Evolutionary conservation across 2,329 filamentous ascomycete species (phyloP).

Genomic region (Scleromitrula shiraiana): DNA sequence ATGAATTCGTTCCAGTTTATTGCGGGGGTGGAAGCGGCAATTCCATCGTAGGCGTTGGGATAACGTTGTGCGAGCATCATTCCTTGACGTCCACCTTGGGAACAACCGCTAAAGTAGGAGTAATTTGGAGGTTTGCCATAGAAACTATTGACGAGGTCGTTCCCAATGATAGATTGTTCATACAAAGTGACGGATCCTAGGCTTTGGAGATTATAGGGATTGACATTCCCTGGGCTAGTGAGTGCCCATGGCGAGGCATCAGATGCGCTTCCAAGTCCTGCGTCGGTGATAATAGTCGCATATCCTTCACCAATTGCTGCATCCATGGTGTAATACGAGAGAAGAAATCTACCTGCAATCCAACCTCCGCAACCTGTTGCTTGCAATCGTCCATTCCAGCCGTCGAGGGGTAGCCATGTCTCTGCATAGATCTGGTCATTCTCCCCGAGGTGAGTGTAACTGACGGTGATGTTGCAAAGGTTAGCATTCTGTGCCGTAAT

Average conservation of each 20-base stretch:
- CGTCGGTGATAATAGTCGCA: constrained; percentile 25
- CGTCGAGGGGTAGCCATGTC: constrained; percentile 21
- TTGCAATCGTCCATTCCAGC: constrained; percentile 29
- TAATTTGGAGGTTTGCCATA: constrained; percentile 29
- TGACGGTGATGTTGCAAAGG: not conserved
- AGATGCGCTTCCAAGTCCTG: constrained; percentile 14
- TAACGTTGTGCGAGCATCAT: constrained; percentile 32
- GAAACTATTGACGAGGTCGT: constrained; percentile 28
- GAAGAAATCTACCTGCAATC: not conserved
- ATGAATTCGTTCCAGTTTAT: constrained; percentile 22
- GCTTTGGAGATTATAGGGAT: constrained; percentile 27
- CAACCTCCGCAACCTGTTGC: constrained; percentile 28
- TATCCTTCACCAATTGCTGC: constrained; percentile 16
- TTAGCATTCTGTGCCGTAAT: too few species aligned
- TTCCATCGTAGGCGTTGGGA: constrained; percentile 33
- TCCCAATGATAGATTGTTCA: constrained; percentile 30
- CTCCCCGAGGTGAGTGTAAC: not conserved
- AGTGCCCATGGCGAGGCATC: constrained; percentile 5
- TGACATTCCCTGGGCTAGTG: constrained; percentile 11
- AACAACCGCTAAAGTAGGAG: constrained; percentile 34
- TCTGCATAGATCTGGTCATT: constrained; percentile 1
- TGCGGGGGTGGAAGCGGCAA: constrained; percentile 33
- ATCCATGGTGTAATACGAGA: not conserved
- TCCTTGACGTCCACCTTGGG: constrained; percentile 32
- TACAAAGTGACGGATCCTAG: constrained; percentile 31